Base-by-base conservation (phyloP, 1,284 basidiomycete genomes). In the Fomitopsis schrenkii region DNA sequence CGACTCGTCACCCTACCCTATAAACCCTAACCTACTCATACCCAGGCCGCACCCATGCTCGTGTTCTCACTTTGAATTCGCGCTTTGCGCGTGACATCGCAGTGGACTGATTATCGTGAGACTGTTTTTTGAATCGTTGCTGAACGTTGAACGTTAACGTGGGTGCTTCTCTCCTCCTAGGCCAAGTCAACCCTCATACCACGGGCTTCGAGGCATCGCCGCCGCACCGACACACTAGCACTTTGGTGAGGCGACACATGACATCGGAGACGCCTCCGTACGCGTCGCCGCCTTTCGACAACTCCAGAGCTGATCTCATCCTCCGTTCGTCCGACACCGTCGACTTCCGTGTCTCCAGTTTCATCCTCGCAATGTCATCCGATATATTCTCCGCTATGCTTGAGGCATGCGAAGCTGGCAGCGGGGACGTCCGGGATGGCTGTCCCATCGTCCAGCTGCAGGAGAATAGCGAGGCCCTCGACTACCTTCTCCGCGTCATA, bases 331-430 rank as follows among this genome's bases (percentile, higher is more conserved):
- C 56, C 12, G 60, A 58, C 35, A n/a, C 12, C 36, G 50, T 55
- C 19, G 50, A 62, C 22, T 62, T 58, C 42, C 50, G 28, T n/a
- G 58, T 52, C 15, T 41, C 33, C 36, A 50, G 19, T 15, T 19
- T 40, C 28, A 40, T 59, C 50, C 58, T 57, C 33, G 35, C 40
- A 26, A 10, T 40, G n/a, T 19, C 52, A 3, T 40, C 52, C n/a
- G 33, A 22, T 19, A 3, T 54, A 3, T 35, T 53, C 57, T 33
- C 64, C 58, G 30, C 5, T 15, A 36, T 54, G 1, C 63, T 65
- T 7, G 64, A 67, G 57, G 63, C 59, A 2, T 17, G 26, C 3
- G 36, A 52, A 10, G 58, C 42, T n/a, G 8, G 40, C 12, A 17
- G 22, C 14, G 41, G 14, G 2, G 58, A 59, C 10, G 4, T 8